Conservation (phyloP, 768 basidiomycete species). For the Fistulinella prunicolor region DNA sequence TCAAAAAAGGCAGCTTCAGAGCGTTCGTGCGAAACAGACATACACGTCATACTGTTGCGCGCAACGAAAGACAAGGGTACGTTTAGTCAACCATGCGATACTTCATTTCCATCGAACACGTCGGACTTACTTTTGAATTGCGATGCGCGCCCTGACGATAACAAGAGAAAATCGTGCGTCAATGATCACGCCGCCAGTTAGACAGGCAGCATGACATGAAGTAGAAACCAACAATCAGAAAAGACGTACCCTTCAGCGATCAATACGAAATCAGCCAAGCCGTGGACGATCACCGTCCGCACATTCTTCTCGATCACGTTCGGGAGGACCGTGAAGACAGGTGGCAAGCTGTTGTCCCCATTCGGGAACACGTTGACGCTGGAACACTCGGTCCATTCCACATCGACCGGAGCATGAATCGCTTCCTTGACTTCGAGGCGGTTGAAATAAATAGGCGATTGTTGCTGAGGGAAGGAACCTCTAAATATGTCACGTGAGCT, state of each 20-base stretch:
- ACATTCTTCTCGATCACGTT: constrained; percentile 74
- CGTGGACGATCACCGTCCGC: constrained; percentile 67
- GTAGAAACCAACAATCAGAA: not conserved
- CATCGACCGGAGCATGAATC: constrained; percentile 65
- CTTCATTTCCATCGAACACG: not conserved
- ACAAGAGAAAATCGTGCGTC: not conserved
- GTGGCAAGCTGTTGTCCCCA: constrained; percentile 59
- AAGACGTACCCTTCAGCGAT: constrained; percentile 66
- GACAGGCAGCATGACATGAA: no score
- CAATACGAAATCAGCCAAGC: constrained; percentile 68
- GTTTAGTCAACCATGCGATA: not conserved
- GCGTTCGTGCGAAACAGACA: constrained; percentile 2
- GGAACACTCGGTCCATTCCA: constrained; percentile 64
- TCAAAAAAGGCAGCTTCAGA: not conserved
- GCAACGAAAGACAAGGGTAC: not conserved
- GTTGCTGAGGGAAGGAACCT: constrained; percentile 52
- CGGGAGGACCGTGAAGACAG: constrained; percentile 64
- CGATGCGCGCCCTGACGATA: constrained; percentile 50
- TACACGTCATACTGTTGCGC: constrained; percentile 40
- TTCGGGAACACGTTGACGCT: constrained; percentile 56
- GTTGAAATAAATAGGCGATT: constrained; percentile 70
- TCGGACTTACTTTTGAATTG: constrained; percentile 56
- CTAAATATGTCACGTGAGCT: constrained; percentile 29
- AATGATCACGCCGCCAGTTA: not conserved
- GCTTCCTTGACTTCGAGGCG: constrained; percentile 58